Percentiles rank a stretch among this genome's conserved stretches.
phyloP scores from a whole-genome alignment of 2,329 filamentous ascomycete genomes.

The Scedosporium aurantiacum region DNA sequence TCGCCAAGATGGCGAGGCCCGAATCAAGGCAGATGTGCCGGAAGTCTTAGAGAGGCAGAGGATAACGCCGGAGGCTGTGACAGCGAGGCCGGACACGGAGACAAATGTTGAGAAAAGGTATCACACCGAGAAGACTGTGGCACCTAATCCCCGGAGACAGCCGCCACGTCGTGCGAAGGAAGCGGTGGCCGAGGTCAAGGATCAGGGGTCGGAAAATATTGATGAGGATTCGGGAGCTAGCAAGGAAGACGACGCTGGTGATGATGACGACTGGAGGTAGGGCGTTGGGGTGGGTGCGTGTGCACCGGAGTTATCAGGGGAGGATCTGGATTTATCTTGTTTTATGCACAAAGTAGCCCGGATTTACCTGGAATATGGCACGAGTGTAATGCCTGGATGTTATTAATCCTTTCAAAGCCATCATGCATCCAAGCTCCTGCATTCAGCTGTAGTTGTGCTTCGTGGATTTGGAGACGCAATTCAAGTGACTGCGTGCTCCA shows the following conservation, averaged over 20 bases:
- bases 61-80: neutral
- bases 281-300: too few relatives aligned
- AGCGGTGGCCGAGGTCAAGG: neutral
- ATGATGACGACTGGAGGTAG: too few relatives aligned
- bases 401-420: neutral
- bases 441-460: neutral
- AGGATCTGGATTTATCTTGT: too few relatives aligned
- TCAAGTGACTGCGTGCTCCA: neutral
- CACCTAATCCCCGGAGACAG: neutral
- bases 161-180: neutral
- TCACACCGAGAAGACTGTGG: neutral
- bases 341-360: too few relatives aligned
- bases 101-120: neutral
- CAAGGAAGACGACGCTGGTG: too few relatives aligned
- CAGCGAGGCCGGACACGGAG: neutral
- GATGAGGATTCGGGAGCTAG: too few relatives aligned
- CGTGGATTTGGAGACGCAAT: neutral
- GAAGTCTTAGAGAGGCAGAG: neutral
- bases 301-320: too few relatives aligned
- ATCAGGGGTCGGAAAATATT: neutral
- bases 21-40: neutral
- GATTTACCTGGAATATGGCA: neutral
- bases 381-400: neutral
- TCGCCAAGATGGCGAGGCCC: neutral
- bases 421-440: neutral